phyloP scores from a whole-genome alignment of 352 stramenopile genomes.

The Phytopythium ostracodes region DNA sequence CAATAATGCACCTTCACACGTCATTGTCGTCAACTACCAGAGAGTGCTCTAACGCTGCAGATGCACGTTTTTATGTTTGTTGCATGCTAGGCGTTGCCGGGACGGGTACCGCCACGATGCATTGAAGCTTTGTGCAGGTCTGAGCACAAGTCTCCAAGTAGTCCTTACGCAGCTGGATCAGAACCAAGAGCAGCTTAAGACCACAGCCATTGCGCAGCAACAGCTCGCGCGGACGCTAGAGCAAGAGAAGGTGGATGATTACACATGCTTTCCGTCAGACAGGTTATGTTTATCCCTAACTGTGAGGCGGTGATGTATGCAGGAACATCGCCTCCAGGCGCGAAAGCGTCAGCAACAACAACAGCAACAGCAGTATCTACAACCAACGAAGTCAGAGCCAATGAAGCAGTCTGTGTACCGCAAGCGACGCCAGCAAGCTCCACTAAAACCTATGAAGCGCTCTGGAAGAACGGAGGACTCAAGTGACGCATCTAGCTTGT shows the following conservation, averaged over 20 bases:
- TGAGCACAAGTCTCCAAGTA: conserved; percentile 10
- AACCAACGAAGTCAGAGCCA: background rate
- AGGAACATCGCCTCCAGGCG: background rate
- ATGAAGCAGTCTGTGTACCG: background rate
- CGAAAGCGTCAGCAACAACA: background rate
- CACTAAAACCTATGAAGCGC: background rate
- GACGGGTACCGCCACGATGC: conserved; percentile 20
- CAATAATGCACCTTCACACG: background rate
- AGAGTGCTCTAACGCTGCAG: background rate
- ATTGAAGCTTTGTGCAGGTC: conserved; percentile 8
- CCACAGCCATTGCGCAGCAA: background rate
- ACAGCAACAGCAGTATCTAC: background rate
- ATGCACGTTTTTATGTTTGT: background rate
- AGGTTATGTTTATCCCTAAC: background rate
- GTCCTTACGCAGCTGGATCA: conserved; percentile 8
- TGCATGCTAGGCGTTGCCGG: conserved; percentile 18
- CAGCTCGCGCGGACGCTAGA: background rate
- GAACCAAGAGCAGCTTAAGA: background rate
- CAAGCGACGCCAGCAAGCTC: background rate
- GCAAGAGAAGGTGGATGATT: background rate
- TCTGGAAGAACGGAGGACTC: background rate
- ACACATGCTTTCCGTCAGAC: background rate
- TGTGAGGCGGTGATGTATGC: background rate
- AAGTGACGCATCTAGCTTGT: background rate
- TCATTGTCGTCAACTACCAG: background rate